Evolutionary conservation across 2,329 filamentous ascomycete species (phyloP).

Genomic region (Penicillium expansum): DNA sequence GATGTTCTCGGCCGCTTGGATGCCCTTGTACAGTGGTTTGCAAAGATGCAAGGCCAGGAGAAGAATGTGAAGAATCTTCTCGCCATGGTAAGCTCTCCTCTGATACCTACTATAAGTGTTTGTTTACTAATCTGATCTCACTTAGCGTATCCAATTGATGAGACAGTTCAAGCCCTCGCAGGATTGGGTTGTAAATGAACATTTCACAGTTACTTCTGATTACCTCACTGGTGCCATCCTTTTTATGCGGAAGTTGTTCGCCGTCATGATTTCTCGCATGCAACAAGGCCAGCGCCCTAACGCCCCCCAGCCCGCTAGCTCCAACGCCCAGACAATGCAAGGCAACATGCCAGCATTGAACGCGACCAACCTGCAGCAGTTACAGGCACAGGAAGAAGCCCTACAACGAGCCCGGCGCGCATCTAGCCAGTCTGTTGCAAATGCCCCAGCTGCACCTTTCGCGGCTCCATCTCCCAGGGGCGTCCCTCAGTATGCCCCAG

Average conservation of each 20-base stretch:
- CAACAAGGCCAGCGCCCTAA: slow-evolving; percentile 33
- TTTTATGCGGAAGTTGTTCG: slow-evolving; percentile 44
- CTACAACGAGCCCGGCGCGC: slow-evolving; percentile 38
- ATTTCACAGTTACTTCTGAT: slow-evolving; percentile 45
- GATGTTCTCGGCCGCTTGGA: slow-evolving; percentile 47
- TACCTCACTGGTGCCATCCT: slow-evolving; percentile 37
- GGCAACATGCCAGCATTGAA: slow-evolving; percentile 38
- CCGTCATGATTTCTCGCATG: slow-evolving; percentile 36
- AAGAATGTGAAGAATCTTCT: slow-evolving; percentile 37
- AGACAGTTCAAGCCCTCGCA: slow-evolving; percentile 44
- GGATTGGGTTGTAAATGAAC: slow-evolving; percentile 45
- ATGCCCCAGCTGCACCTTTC: slow-evolving; percentile 54
- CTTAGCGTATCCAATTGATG: slow-evolving; percentile 45
- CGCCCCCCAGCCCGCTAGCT: slow-evolving; percentile 19
- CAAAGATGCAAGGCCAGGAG: slow-evolving; percentile 42
- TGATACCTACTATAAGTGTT: background rate
- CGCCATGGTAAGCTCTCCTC: slow-evolving; percentile 35
- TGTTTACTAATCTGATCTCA: slow-evolving; percentile 15
- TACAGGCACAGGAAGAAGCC: slow-evolving; percentile 48
- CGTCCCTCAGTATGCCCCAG: slow-evolving; percentile 54
- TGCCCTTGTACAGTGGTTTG: slow-evolving; percentile 40
- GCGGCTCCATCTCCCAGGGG: slow-evolving; percentile 55
- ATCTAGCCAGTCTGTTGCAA: slow-evolving; percentile 38
- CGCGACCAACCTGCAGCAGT: slow-evolving; percentile 48
- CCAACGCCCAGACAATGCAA: slow-evolving; percentile 24